A percentile compares a stretch with the other conserved stretches of the same genome.
phyloP scores from a whole-genome alignment of 345 rosid genomes.

The Gossypium herbaceum region DNA sequence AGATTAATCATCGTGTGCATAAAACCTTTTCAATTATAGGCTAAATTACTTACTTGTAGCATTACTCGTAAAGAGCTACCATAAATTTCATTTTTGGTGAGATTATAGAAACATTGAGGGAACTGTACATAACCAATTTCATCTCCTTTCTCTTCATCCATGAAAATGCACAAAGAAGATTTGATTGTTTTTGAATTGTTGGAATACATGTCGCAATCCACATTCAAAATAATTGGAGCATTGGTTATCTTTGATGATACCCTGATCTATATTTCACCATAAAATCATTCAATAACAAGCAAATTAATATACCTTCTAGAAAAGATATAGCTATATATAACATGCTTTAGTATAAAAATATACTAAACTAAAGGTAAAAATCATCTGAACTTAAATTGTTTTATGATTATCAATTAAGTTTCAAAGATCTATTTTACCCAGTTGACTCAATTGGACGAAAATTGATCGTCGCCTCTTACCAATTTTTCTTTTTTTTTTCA shows the following conservation, averaged over 20 bases:
- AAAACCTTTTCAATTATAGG: background rate
- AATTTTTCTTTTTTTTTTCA: no score
- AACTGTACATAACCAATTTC: background rate
- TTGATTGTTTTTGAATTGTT: background rate
- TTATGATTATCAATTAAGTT: no score
- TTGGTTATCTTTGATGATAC: background rate
- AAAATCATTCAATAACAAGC: background rate
- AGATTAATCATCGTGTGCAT: background rate
- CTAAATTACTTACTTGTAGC: background rate
- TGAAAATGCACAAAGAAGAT: background rate
- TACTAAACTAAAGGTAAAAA: no score
- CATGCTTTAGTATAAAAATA: no score
- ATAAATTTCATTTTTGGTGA: background rate
- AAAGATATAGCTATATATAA: no score
- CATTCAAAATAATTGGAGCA: background rate
- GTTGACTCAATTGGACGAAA: no score
- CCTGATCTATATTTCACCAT: background rate
- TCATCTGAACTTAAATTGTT: no score
- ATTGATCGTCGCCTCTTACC: no score
- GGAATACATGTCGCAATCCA: slow-evolving; percentile 3
- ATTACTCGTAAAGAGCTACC: background rate
- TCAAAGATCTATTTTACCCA: no score
- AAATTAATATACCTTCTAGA: background rate
- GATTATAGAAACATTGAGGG: background rate
- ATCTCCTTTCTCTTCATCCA: slow-evolving; percentile 6